A percentile compares a stretch with the other conserved stretches of the same genome.
Conservation (phyloP, 768 basidiomycete species). For the Rhizopogon sp. region DNA sequence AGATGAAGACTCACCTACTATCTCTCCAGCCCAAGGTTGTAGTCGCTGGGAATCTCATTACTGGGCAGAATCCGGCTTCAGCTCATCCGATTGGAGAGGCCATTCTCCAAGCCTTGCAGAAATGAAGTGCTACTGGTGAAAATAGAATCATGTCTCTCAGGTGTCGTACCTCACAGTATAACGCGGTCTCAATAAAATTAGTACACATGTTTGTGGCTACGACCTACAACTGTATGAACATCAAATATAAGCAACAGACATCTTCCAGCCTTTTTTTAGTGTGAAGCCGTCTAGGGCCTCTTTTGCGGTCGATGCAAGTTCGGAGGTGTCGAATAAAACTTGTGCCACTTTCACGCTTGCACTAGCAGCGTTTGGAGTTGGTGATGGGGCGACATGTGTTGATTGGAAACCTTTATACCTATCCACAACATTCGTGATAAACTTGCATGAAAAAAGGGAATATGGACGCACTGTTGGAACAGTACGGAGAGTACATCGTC, state of each 20-base stretch:
- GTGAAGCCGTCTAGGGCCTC: constrained; percentile 82
- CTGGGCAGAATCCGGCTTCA: constrained; percentile 74
- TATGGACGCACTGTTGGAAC: constrained; percentile 79
- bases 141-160: not conserved
- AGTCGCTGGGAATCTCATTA: constrained; percentile 54
- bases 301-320: constrained; percentile 73
- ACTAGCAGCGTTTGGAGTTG: constrained; percentile 60
- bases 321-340: constrained; percentile 70
- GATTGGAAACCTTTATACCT: constrained; percentile 84
- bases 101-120: constrained; percentile 46
- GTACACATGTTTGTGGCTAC: constrained; percentile 7
- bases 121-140: constrained; percentile 2
- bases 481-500: constrained; percentile 81
- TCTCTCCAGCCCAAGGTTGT: constrained; percentile 38
- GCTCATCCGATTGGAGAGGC: constrained; percentile 52
- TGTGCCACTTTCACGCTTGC: constrained; percentile 76
- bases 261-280: constrained; percentile 81
- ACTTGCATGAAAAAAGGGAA: constrained; percentile 2
- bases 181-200: not conserved
- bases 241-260: constrained; percentile 70
- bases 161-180: not conserved
- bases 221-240: constrained; percentile 1
- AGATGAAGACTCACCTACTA: not conserved
- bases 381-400: constrained; percentile 64
- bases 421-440: constrained; percentile 6